Evolutionary conservation across 2,329 filamentous ascomycete species (phyloP).

Genomic region (Colletotrichum limetticola): DNA sequence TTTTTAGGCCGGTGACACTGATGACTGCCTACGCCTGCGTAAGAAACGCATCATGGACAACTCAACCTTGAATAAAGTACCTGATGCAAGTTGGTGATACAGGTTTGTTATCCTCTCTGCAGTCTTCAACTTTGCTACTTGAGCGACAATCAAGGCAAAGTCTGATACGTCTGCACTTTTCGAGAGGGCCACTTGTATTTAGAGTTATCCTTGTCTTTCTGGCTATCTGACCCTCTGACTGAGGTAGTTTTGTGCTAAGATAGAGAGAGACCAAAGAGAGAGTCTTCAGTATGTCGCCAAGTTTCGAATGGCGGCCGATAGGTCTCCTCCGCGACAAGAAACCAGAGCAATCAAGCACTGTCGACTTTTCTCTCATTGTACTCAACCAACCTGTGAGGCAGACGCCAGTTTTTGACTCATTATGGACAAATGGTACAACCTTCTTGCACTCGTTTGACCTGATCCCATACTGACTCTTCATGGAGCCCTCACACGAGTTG

Average conservation of each 20-base stretch:
- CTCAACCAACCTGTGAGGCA: conserved; percentile 63
- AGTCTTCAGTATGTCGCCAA: conserved; percentile 7
- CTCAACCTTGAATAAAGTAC: neutral
- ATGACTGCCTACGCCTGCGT: neutral
- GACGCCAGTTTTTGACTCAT: conserved; percentile 56
- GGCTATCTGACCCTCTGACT: neutral
- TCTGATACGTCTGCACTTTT: neutral
- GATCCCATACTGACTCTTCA: conserved; percentile 36
- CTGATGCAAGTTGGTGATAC: neutral
- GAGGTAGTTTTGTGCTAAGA: neutral
- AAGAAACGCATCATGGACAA: neutral
- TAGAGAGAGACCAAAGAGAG: neutral
- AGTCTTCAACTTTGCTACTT: neutral
- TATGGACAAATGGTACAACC: conserved; percentile 60
- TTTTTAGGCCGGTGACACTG: neutral
- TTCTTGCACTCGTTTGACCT: neutral
- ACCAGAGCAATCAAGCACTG: conserved; percentile 31
- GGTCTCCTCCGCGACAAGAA: conserved; percentile 47
- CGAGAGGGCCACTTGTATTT: neutral
- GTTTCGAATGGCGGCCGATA: conserved; percentile 54
- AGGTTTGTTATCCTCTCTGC: neutral
- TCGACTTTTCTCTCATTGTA: conserved; percentile 57
- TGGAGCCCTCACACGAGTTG: conserved; percentile 74
- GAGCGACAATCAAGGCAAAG: neutral
- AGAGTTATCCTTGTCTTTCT: neutral